Evolutionary conservation across 176 grass and related monocot genomes (phyloP).

Genomic region (Avena eriantha): DNA sequence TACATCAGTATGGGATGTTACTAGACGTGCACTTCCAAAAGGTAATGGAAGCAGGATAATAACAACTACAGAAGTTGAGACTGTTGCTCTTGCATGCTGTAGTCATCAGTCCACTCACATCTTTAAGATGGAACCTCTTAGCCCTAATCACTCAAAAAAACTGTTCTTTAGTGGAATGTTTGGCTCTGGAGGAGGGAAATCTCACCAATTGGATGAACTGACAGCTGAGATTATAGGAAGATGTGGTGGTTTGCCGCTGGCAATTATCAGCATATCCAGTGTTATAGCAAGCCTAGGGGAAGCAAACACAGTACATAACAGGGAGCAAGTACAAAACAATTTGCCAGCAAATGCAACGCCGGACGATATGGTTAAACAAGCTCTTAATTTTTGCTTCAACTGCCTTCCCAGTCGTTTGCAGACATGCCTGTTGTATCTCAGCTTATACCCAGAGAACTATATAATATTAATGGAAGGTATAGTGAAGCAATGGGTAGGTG

Average conservation of each 20-base stretch:
- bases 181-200: not conserved
- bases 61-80: not conserved
- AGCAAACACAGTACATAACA: not conserved
- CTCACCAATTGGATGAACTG: not conserved
- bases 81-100: not conserved
- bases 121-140: not conserved
- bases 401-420: not conserved
- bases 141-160: not conserved
- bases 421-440: not conserved
- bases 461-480: not conserved
- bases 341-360: not conserved
- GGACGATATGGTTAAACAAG: not conserved
- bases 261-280: not conserved
- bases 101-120: not conserved
- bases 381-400: not conserved
- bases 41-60: not conserved
- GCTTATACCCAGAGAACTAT: not conserved
- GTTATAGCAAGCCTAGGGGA: not conserved
- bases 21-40: not conserved
- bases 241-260: not conserved
- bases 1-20: not conserved
- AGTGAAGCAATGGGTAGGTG: not conserved
- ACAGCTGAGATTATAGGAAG: not conserved
- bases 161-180: not conserved
- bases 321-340: not conserved